Evolutionary conservation across 225 moss, liverwort and hornwort species (phyloP), one percentile per base, ranked within the genome.

Genomic region (Climacium dendroides): DNA sequence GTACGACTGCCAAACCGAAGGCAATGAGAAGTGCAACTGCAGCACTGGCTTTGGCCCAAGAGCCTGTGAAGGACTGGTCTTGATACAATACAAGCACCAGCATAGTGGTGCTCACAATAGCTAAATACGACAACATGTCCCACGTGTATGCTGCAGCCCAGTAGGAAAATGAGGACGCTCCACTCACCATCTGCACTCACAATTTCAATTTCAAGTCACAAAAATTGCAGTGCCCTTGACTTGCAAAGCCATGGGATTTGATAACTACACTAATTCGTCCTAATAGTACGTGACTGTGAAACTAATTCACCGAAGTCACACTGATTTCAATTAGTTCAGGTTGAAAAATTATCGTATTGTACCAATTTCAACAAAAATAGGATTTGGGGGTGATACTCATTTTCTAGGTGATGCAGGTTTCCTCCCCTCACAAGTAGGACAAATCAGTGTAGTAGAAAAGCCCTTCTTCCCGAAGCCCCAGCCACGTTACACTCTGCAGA

Each of bases 81-180:
- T 92, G 93, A 63, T 92, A 94, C 53, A 90, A 65, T 47, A 93
- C 82, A 77, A 97, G 95, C 54, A 97, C 94, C 86, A 97, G 86
- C 97, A 97, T 96, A 9, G 97, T 96, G 71, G 93, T 92, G 87
- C 91, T 92, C 57, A 97, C 97, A 78, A 95, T 91, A 43, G 88
- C 90, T 29, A 92, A 76, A 89, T 97, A 98, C 81, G 94, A 94
- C 62, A 94, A 69, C 91, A 97, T 92, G 86, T 98, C 98, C 98
- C 98, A 98, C 17, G 89, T 93, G 85, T 98, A 98, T 9, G 97
- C 92, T 59, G 98, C 95, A 58, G 94, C 92, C 98, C 98, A 98
- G 69, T 98, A 98, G 6, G 96, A 95, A 83, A 88, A 89, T 6
- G 92, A 91, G 26, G 90, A 94, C 19, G 97, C 98, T 74, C 98